Evolutionary conservation across 345 rosid genomes (phyloP).

Genomic region (Hibiscus trionum): DNA sequence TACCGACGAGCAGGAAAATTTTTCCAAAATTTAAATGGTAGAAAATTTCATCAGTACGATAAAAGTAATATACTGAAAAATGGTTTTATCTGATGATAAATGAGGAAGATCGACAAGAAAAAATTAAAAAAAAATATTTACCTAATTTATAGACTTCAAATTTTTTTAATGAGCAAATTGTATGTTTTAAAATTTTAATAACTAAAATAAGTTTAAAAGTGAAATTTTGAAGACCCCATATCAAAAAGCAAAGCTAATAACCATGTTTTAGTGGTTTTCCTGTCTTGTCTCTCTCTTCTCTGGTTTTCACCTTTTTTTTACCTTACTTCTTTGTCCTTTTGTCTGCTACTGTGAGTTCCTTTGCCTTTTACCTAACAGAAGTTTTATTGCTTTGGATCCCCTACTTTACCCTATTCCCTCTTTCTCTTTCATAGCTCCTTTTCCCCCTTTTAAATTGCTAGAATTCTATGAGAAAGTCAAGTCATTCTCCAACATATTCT

Average conservation of each 20-base stretch:
- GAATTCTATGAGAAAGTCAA: neutral
- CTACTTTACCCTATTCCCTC: neutral
- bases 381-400: slow-evolving; percentile 15
- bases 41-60: too few relatives aligned
- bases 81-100: too few relatives aligned
- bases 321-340: slow-evolving; percentile 34
- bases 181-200: too few relatives aligned
- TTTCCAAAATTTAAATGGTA: too few relatives aligned
- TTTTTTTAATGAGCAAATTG: too few relatives aligned
- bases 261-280: neutral
- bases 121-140: too few relatives aligned
- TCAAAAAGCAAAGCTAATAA: slow-evolving; percentile 4
- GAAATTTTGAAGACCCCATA: slow-evolving; percentile 14
- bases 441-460: slow-evolving; percentile 12
- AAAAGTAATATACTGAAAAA: too few relatives aligned
- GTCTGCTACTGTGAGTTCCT: slow-evolving; percentile 27
- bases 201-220: too few relatives aligned
- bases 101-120: too few relatives aligned
- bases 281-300: neutral
- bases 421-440: neutral
- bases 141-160: too few relatives aligned
- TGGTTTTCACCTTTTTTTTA: neutral
- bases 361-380: neutral
- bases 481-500: neutral
- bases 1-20: too few relatives aligned